Base-by-base conservation (phyloP, 1,284 basidiomycete genomes). In the Pyrrhoderma lamaoense region DNA sequence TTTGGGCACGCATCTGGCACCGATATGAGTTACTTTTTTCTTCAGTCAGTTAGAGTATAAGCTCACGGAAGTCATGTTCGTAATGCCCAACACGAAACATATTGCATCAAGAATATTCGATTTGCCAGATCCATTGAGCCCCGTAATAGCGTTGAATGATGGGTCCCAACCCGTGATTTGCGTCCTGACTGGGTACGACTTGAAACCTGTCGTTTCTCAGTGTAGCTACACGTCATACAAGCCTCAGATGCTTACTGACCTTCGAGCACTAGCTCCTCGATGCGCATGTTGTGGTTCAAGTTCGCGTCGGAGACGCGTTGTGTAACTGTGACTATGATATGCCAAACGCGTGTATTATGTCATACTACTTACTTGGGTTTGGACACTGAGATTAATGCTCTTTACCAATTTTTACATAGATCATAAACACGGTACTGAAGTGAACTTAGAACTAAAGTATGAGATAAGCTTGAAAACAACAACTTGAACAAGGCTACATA, bases 21-120 rank as follows among this genome's bases (percentile, higher is more conserved):
- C 27, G 46, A 35, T 27, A 42, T 21, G 31, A 25, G 16, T 23
- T 8, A 21, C 7, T 14, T 7, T 40, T 40, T 40, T 7, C n/a
- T n/a, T 40, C 8, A 22, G 16, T 7, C n/a, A 7, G 5, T 18
- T 40, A n/a, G 5, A 8, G 18, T 39, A 52, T 19, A 3, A 0
- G 65, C 77, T 51, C 57, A 87, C 92, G 58, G 85, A 84, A 9
- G 85, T 74, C 84, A 94, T 88, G 66, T 96, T 95, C 1, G 92
- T 97, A 58, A 96, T 89, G 19, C 94, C 94, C n/a, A 97, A 75
- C 8, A 96, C 93, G 65, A 97, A 97, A 67, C 91, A 94, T 68
- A 96, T 96, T 53, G 94, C 93, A 72, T 97, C 93, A 58, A 97
- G 81, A 59, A 98, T 96, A 69, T 98, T 99, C 56, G 93, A 95